A percentile compares a stretch with the other conserved stretches of the same genome.
phyloP scores from a whole-genome alignment of 2,329 filamentous ascomycete species.

The Cordyceps cicadae region DNA sequence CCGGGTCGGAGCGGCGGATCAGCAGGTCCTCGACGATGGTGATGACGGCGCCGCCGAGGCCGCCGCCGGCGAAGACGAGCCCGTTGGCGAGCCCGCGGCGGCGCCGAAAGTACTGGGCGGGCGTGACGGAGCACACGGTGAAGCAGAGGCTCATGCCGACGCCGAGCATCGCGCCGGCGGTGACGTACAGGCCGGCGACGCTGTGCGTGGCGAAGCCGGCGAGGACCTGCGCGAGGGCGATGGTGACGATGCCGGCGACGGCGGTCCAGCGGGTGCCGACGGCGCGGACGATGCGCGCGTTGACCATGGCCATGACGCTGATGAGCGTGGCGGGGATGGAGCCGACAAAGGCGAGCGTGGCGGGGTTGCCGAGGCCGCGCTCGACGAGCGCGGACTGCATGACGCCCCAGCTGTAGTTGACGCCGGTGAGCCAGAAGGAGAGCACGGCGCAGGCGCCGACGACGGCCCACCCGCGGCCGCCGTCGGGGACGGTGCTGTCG shows the following conservation, averaged over 20 bases:
- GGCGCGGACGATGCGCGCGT: neutral
- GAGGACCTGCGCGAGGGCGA: conserved; percentile 1
- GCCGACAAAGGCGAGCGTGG: conserved; percentile 11
- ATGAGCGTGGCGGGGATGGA: conserved; percentile 10
- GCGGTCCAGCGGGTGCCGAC: conserved; percentile 7
- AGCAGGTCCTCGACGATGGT: conserved; percentile 10
- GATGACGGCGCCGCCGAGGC: conserved; percentile 14
- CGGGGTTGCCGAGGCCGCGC: neutral
- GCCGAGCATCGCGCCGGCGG: conserved; percentile 11
- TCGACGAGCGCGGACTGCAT: conserved; percentile 9
- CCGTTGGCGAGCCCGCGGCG: conserved; percentile 13
- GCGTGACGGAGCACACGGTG: conserved; percentile 12
- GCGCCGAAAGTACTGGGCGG: conserved; percentile 13
- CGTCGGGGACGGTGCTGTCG: conserved; percentile 11
- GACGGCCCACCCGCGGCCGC: conserved; percentile 12
- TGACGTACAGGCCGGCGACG: conserved; percentile 10
- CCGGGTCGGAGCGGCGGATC: conserved; percentile 11
- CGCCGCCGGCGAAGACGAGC: conserved; percentile 14
- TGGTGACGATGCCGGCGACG: neutral
- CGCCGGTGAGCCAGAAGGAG: conserved; percentile 11
- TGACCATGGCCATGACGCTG: conserved; percentile 7
- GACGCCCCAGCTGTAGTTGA: conserved; percentile 12
- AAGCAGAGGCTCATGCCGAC: conserved; percentile 12
- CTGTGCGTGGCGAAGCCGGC: conserved; percentile 6
- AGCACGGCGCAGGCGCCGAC: conserved; percentile 10